A percentile compares a stretch with the other conserved stretches of the same genome.
Evolutionary conservation across 2,329 filamentous ascomycete species (phyloP).

Genomic region (Neofusicoccum kwambonambiense): DNA sequence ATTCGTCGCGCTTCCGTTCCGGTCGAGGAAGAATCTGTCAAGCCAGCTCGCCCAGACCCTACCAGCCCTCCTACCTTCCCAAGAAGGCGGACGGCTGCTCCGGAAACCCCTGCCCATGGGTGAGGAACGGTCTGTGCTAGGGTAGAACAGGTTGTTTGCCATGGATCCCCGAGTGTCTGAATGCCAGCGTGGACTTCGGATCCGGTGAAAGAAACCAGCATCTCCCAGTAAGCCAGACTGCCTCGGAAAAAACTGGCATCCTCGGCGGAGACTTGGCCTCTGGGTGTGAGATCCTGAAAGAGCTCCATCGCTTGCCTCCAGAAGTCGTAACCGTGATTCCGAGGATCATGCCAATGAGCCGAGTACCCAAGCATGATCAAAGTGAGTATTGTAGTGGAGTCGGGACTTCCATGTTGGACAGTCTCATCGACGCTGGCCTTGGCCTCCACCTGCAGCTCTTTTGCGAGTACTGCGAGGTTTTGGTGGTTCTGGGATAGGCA

Average conservation of each 20-base stretch:
- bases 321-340: neutral
- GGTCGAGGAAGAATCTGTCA: no score
- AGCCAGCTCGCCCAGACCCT: no score
- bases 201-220: neutral
- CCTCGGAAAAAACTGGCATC: neutral
- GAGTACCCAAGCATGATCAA: neutral
- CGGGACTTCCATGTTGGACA: neutral
- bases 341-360: neutral
- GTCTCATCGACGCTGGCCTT: neutral
- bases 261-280: neutral
- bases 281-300: neutral
- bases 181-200: neutral
- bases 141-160: neutral
- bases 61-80: neutral
- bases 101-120: neutral
- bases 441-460: neutral
- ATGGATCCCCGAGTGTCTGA: neutral
- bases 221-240: neutral
- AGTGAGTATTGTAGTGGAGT: neutral
- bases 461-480: neutral
- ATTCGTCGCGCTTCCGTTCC: no score
- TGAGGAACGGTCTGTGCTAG: neutral
- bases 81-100: neutral
- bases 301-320: neutral
- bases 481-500: neutral